Base-by-base conservation (phyloP, 495 filamentous ascomycete species). In the Aspergillus leporis region DNA sequence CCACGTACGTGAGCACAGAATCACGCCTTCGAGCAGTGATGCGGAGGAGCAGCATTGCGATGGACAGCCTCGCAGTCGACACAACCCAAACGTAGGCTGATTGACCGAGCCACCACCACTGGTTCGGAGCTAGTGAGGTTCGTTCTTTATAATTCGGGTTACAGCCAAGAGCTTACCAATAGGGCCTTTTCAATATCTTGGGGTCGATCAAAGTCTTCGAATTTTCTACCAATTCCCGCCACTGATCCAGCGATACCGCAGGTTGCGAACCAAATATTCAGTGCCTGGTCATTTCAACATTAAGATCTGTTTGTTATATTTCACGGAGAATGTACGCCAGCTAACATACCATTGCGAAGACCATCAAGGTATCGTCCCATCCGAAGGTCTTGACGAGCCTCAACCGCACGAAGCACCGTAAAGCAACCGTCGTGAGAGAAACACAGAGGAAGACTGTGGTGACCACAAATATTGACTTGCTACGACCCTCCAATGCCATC, bases 91-190 rank as follows among this genome's bases (percentile, higher is more conserved):
- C 23, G 28, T 31, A 51, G 21, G 48, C 48, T 9, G 48, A 51
- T 18, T 51, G 48, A 16, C 48, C 48, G 21, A 51, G 48, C 48
- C 48, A 51, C 48, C 48, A 51, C 48, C 48, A 51, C 48, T 51
- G 25, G 21, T 51, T 9, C 22, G 14, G 3, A 25, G 14, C 16
- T 28, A 8, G 28, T 30, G 28, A 51, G 21, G 9, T 2, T 25
- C 7, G 23, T 31, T 28, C n/a, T 18, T 51, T 31, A 10, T 9
- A n/a, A 5, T 25, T 28, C 8, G 5, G 1, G 18, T 51, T 51
- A 18, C 23, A 31, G 9, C 12, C 28, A 10, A 18, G 28, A 31
- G n/a, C 48, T 4, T 51, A 51, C 48, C 21, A 51, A 51, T 25
- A 51, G 23, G 25, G 48, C 48, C 16, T 51, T 51, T 25, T 51